A percentile compares a stretch with the other conserved stretches of the same genome.
Conservation (phyloP, 164 flowering plant species). For the Malania oleifera region DNA sequence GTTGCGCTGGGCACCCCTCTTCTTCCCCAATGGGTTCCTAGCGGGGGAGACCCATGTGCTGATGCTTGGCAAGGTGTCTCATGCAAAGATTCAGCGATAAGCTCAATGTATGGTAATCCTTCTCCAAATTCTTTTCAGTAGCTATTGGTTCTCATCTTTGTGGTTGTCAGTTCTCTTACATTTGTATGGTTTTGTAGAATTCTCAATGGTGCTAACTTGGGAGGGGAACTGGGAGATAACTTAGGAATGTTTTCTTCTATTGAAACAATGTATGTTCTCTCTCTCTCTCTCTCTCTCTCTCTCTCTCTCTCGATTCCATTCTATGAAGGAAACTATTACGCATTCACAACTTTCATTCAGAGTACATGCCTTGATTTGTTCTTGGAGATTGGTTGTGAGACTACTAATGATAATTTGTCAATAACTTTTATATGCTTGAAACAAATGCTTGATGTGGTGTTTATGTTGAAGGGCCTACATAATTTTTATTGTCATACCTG, state of each 20-base stretch:
- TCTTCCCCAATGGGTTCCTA: conserved; percentile 64
- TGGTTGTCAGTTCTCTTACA: neutral
- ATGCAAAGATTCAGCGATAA: conserved; percentile 54
- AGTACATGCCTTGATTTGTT: too few relatives aligned
- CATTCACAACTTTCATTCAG: too few relatives aligned
- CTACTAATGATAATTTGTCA: too few relatives aligned
- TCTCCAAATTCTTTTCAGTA: neutral
- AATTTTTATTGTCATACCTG: too few relatives aligned
- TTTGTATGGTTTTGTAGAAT: conserved; percentile 33
- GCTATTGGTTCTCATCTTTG: neutral
- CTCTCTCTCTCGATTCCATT: neutral
- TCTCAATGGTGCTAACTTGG: conserved; percentile 74
- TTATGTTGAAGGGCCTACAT: too few relatives aligned
- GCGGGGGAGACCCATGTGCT: conserved; percentile 84
- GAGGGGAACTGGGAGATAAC: conserved; percentile 67
- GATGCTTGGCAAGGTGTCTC: conserved; percentile 76
- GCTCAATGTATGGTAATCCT: conserved; percentile 45
- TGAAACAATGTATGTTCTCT: conserved; percentile 50
- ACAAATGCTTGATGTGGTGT: too few relatives aligned
- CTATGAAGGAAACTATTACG: too few relatives aligned
- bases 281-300: neutral
- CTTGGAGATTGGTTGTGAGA: too few relatives aligned
- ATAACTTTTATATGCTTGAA: too few relatives aligned
- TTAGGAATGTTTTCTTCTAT: conserved; percentile 64
- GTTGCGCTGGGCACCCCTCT: conserved; percentile 50